Evolutionary conservation across 805 yeast genomes (phyloP), one percentile per base, ranked within the genome.

Genomic region (Wickerhamomyces mucosus): DNA sequence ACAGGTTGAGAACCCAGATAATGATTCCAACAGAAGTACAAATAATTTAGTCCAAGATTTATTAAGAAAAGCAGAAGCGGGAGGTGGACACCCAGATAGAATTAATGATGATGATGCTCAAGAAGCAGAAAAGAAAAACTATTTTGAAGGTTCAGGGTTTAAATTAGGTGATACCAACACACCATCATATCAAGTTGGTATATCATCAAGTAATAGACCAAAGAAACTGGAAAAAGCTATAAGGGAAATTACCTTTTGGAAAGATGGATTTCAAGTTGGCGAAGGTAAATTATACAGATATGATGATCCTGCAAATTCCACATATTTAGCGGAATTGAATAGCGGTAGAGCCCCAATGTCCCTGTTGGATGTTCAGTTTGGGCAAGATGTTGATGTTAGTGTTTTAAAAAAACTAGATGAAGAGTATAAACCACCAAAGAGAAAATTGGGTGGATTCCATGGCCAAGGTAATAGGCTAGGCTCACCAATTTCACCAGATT

Each of bases 251-350:
- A 84, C 94, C 0, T 89, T 92, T 54, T 92, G 98, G 98, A 79
- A 76, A 44, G 89, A 92, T 48, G 98, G 98, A 2, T 92, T 92
- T 58, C 84, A 85, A 40, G 86, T 92, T 17, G 97, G 92, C 20
- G 95, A 88, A 29, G 97, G 97, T 3, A 72, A 73, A 16, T 66
- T 92, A 34, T 78, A 71, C 53, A 66, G 92, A 36, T 92, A 86
- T 53, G 96, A 89, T 48, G 97, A 92, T 53, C 95, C 95, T 6
- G 75, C 70, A n/a, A 92, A 89, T 53, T 77, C 77, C 29, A 70
- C 67, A 27, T 80, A 83, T 41, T 63, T 92, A 46, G 69, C 75
- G 41, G 92, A 88, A 43, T 68, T 92, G 56, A 81, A 83, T 50
- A 69, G 76, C 34, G 98, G 98, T 8, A 68, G 94, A 36, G 98